Evolutionary conservation across 208 protist species (phyloP).

Genomic region (Trypanosoma brucei): DNA sequence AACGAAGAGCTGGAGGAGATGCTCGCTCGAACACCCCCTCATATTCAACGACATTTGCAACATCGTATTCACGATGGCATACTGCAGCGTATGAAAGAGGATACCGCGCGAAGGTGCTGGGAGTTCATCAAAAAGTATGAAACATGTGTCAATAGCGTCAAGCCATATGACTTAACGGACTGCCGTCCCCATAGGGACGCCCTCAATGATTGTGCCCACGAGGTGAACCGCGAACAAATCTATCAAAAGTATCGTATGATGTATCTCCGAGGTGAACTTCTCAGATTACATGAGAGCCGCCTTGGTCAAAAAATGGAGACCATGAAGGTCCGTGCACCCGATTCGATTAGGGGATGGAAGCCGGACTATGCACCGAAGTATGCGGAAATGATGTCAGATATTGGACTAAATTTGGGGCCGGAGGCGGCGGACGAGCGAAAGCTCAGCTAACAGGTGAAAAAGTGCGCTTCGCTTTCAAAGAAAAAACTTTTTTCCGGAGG

Average conservation of each 20-base stretch:
- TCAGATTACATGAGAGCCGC: constrained; percentile 67
- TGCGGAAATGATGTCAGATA: constrained; percentile 77
- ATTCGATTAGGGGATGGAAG: constrained; percentile 72
- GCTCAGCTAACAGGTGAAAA: background rate
- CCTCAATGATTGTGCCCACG: constrained; percentile 78
- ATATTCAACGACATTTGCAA: constrained; percentile 63
- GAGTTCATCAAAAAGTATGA: constrained; percentile 73
- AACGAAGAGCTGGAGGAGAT: constrained; percentile 78
- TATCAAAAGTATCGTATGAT: constrained; percentile 79
- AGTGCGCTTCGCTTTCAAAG: too few relatives aligned
- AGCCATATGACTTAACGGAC: constrained; percentile 51
- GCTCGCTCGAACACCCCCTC: constrained; percentile 54
- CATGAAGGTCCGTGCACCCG: constrained; percentile 66
- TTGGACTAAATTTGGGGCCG: constrained; percentile 24
- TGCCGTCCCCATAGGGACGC: constrained; percentile 81
- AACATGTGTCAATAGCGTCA: constrained; percentile 61
- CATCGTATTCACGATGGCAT: constrained; percentile 86
- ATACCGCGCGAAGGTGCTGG: constrained; percentile 76
- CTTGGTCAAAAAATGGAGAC: constrained; percentile 69
- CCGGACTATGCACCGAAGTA: constrained; percentile 83
- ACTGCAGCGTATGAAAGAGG: constrained; percentile 83
- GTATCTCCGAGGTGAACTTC: constrained; percentile 81
- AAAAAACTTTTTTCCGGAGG: too few relatives aligned
- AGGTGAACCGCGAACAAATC: constrained; percentile 80
- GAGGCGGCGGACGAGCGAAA: background rate